phyloP scores from a whole-genome alignment of 768 basidiomycete genomes.

The Hirschioporus abietinus region DNA sequence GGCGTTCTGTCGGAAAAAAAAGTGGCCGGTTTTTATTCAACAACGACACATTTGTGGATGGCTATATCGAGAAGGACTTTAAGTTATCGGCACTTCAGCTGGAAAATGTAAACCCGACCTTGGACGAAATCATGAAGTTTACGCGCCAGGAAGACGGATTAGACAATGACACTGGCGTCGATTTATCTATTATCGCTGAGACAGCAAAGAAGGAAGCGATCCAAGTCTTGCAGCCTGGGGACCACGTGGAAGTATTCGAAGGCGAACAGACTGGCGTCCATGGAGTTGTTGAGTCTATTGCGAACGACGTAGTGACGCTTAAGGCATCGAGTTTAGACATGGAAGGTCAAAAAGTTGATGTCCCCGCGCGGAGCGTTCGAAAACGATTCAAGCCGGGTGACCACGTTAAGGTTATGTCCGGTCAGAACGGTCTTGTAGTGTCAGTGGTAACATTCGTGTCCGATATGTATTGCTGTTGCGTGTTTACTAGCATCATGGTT shows the following conservation, averaged over 20 bases:
- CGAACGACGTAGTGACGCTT: constrained; percentile 81
- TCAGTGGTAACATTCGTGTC: constrained; percentile 93
- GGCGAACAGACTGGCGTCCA: constrained; percentile 93
- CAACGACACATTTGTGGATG: constrained; percentile 90
- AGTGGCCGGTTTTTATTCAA: constrained; percentile 81
- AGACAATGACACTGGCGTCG: constrained; percentile 64
- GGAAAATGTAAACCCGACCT: constrained; percentile 90
- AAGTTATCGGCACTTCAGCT: constrained; percentile 68
- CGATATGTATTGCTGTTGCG: constrained; percentile 57
- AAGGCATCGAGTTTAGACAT: constrained; percentile 77
- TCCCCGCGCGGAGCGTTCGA: constrained; percentile 82
- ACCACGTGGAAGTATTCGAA: constrained; percentile 95
- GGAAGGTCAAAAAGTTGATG: constrained; percentile 80
- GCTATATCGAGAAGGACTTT: constrained; percentile 96
- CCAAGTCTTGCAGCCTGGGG: constrained; percentile 92
- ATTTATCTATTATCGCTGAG: constrained; percentile 88
- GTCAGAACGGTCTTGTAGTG: constrained; percentile 92
- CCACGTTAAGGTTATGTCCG: constrained; percentile 97
- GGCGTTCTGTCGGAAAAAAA: constrained; percentile 69
- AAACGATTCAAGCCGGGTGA: constrained; percentile 97
- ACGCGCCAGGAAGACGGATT: constrained; percentile 68
- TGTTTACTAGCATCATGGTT: background rate
- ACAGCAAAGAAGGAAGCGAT: constrained; percentile 89
- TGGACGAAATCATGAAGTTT: constrained; percentile 95
- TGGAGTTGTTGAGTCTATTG: constrained; percentile 87